phyloP scores from a whole-genome alignment of 345 rosid genomes.

The Euphorbia lathyris region DNA sequence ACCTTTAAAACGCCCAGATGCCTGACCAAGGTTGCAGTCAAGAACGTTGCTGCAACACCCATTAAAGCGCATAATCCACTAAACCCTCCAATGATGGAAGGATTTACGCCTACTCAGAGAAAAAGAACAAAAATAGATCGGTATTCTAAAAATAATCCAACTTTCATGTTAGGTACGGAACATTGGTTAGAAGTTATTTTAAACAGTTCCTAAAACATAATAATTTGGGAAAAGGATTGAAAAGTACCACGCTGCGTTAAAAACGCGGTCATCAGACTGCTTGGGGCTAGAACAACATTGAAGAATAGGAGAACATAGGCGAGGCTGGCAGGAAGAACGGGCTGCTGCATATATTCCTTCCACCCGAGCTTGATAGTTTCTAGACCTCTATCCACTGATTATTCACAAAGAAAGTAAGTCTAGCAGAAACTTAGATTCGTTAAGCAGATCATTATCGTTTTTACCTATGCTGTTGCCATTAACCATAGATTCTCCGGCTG shows the following conservation, averaged over 20 bases:
- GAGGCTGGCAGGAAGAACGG: constrained; percentile 94
- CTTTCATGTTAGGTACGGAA: background rate
- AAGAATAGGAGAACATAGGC: constrained; percentile 84
- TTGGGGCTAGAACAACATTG: constrained; percentile 85
- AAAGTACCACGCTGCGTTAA: constrained; percentile 73
- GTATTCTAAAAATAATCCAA: constrained; percentile 10
- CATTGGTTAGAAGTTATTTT: background rate
- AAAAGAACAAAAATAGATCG: too few relatives aligned
- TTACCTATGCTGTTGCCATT: constrained; percentile 50
- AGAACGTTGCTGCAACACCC: constrained; percentile 94
- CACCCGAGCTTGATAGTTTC: constrained; percentile 90
- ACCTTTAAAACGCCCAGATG: constrained; percentile 76
- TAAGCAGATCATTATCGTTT: background rate
- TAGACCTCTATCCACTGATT: constrained; percentile 46
- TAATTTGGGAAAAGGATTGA: background rate
- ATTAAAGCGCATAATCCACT: constrained; percentile 88
- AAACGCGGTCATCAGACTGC: constrained; percentile 96
- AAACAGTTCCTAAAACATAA: background rate
- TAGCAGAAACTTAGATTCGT: background rate
- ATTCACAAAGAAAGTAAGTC: constrained; percentile 21
- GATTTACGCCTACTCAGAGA: constrained; percentile 69
- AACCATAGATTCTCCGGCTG: constrained; percentile 28
- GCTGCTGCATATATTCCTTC: constrained; percentile 92
- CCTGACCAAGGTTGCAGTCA: constrained; percentile 72
- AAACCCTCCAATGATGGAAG: constrained; percentile 84